These are phyloP conservation scores for Periconia sp. DNA, from an alignment of 2,329 filamentous ascomycete species.

Conservation along the genomic window DNA sequence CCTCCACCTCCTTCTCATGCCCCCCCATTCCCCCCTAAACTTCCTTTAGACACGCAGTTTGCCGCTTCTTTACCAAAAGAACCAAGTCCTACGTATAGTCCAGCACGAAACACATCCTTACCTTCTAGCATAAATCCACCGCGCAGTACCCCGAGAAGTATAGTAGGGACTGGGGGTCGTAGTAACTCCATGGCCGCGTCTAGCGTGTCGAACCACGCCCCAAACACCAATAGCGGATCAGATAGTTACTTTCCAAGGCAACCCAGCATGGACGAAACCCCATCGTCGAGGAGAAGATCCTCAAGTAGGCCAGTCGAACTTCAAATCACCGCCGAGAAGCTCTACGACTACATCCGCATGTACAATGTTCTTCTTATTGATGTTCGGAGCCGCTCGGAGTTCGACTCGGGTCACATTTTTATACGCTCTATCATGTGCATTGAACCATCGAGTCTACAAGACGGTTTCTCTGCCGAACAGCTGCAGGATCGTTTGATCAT, in stretches of 20 bases:
- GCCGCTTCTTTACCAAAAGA: slow-evolving; percentile 69
- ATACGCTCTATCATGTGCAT: slow-evolving; percentile 85
- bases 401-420: slow-evolving; percentile 88
- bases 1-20: slow-evolving; percentile 41
- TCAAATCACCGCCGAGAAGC: slow-evolving; percentile 71
- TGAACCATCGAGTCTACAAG: slow-evolving; percentile 78
- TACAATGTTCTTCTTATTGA: slow-evolving; percentile 83
- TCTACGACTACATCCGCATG: slow-evolving; percentile 72
- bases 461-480: slow-evolving; percentile 69
- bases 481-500: slow-evolving; percentile 73
- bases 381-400: slow-evolving; percentile 78
- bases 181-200: slow-evolving; percentile 60
- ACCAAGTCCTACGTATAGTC: slow-evolving; percentile 78
- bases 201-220: slow-evolving; percentile 43
- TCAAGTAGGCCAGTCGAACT: slow-evolving; percentile 61
- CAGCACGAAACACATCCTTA: slow-evolving; percentile 73
- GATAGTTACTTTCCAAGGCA: slow-evolving; percentile 52
- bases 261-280: slow-evolving; percentile 15
- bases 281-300: slow-evolving; percentile 42
- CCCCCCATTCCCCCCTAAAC: slow-evolving; percentile 50
- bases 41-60: slow-evolving; percentile 59
- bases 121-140: slow-evolving; percentile 70
- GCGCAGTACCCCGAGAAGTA: slow-evolving; percentile 67
- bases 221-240: slow-evolving; percentile 39
- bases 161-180: slow-evolving; percentile 62